Percentiles rank a stretch among this genome's conserved stretches.
phyloP scores from a whole-genome alignment of 345 rosid genomes.

The Arabidopsis thaliana region DNA sequence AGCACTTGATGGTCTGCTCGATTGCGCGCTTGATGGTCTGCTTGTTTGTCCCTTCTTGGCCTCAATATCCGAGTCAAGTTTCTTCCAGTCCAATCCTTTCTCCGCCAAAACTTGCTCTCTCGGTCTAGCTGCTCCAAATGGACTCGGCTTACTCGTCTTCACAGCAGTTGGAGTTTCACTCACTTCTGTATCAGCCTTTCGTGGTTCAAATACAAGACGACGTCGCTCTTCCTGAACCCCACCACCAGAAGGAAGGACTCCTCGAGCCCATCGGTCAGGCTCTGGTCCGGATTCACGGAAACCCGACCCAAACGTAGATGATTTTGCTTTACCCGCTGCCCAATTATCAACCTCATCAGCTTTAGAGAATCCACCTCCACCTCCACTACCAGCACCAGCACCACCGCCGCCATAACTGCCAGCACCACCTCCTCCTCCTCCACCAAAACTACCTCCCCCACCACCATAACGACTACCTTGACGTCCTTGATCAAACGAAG shows the following conservation, averaged over 20 bases:
- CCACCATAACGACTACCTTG: slow-evolving; percentile 59
- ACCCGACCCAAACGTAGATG: slow-evolving; percentile 72
- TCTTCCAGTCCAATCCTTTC: slow-evolving; percentile 94
- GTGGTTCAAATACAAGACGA: slow-evolving; percentile 69
- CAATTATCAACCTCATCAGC: slow-evolving; percentile 90
- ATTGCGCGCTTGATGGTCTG: slow-evolving; percentile 86
- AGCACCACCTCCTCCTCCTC: background rate
- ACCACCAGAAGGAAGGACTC: slow-evolving; percentile 45
- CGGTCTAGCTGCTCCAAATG: slow-evolving; percentile 94
- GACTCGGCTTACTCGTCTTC: slow-evolving; percentile 72
- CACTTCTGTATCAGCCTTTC: slow-evolving; percentile 53
- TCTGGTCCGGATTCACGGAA: slow-evolving; percentile 63
- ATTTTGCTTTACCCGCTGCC: slow-evolving; percentile 62
- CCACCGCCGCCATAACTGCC: slow-evolving; percentile 17
- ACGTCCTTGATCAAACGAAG: slow-evolving; percentile 62
- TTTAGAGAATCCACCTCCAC: slow-evolving; percentile 65
- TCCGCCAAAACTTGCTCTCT: slow-evolving; percentile 92
- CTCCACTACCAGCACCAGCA: slow-evolving; percentile 31
- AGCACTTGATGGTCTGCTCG: slow-evolving; percentile 94
- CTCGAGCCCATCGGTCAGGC: slow-evolving; percentile 74
- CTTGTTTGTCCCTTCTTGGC: slow-evolving; percentile 70
- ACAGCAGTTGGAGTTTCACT: slow-evolving; percentile 46
- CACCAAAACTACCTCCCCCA: slow-evolving; percentile 52
- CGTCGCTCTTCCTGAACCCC: slow-evolving; percentile 66
- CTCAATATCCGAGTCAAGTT: slow-evolving; percentile 76